Evolutionary conservation across 257 asterid species (phyloP).

Genomic region (Nicotiana tomentosiformis): DNA sequence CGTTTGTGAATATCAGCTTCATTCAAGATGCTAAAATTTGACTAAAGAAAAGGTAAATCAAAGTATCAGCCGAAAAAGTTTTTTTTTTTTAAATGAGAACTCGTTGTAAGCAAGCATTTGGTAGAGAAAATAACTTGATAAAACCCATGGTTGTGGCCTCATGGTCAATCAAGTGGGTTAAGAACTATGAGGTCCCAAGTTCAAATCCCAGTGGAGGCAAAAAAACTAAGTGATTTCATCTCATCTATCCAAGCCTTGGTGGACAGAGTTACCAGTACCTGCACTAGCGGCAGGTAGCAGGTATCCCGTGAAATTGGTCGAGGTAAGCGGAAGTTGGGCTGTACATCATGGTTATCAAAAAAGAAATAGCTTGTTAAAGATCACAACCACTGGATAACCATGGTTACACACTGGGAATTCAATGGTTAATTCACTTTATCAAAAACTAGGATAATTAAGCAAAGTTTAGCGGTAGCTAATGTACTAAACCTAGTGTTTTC

Average conservation of each 20-base stretch:
- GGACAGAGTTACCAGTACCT: too few species aligned
- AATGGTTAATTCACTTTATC: not conserved
- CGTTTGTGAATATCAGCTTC: conserved; percentile 74
- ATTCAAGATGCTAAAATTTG: conserved; percentile 58
- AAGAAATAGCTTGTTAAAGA: not conserved
- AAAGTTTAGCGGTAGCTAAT: not conserved
- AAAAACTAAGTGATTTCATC: too few species aligned
- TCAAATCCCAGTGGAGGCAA: too few species aligned
- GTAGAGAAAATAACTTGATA: not conserved
- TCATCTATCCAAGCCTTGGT: too few species aligned
- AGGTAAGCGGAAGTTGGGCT: too few species aligned
- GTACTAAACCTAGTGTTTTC: not conserved
- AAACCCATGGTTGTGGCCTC: too few species aligned
- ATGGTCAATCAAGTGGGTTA: too few species aligned
- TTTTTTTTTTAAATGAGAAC: not conserved
- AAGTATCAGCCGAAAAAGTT: not conserved
- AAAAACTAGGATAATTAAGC: not conserved
- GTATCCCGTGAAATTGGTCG: too few species aligned
- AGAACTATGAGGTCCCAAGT: too few species aligned
- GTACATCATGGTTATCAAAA: too few species aligned
- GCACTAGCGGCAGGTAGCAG: too few species aligned
- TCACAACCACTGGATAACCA: conserved; percentile 4
- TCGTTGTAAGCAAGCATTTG: not conserved
- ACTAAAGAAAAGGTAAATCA: conserved; percentile 26
- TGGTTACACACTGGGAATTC: not conserved